phyloP scores from a whole-genome alignment of 495 filamentous ascomycete genomes.

The Penicillium maclennaniae region DNA sequence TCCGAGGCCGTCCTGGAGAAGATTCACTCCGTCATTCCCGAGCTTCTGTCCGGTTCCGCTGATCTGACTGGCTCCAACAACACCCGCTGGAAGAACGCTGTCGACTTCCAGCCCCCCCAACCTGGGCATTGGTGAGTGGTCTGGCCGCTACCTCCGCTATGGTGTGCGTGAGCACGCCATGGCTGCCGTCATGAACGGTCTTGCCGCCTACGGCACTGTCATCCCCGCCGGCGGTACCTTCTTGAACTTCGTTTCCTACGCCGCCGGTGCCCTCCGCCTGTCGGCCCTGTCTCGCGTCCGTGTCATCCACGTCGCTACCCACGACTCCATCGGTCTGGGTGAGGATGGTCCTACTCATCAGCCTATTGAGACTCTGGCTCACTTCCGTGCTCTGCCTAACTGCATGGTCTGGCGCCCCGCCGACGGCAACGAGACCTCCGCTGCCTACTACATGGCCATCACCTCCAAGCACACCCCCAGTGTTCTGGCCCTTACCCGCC shows the following conservation, averaged over 20 bases:
- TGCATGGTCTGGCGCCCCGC: conserved; percentile 99
- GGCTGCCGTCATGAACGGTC: conserved; percentile 97
- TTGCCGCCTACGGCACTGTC: conserved; percentile 90
- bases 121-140: conserved; percentile 80
- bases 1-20: conserved; percentile 91
- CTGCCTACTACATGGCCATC: conserved; percentile 94
- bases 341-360: conserved; percentile 99
- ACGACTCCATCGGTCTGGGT: conserved; percentile 99
- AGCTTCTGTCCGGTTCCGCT: conserved; percentile 92
- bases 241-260: conserved; percentile 99
- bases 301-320: conserved; percentile 93
- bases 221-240: conserved; percentile 95
- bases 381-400: conserved; percentile 99
- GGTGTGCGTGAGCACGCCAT: conserved; percentile 97
- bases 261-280: conserved; percentile 89
- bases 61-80: conserved; percentile 98
- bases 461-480: conserved; percentile 86
- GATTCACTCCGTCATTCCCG: conserved; percentile 78
- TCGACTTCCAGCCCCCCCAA: conserved; percentile 94
- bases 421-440: conserved; percentile 97
- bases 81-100: conserved; percentile 93
- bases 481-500: conserved; percentile 92
- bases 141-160: conserved; percentile 92
- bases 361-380: conserved; percentile 97
- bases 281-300: conserved; percentile 89